phyloP scores from a whole-genome alignment of 2,329 filamentous ascomycete genomes.

The Pleoardoris graminearum region DNA sequence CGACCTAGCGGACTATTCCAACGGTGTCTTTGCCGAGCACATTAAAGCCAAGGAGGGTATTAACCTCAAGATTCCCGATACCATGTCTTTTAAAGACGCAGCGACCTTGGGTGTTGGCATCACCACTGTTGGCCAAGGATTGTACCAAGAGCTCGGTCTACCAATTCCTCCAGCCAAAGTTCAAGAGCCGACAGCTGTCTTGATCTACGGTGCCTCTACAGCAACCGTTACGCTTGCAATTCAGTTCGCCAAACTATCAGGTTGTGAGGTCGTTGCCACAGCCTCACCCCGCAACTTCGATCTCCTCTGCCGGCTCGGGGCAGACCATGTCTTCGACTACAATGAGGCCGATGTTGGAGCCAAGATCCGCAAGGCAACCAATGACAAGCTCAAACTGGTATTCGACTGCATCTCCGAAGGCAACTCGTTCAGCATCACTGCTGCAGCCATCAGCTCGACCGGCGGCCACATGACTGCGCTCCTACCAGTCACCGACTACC shows the following conservation, averaged over 20 bases:
- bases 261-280: not conserved
- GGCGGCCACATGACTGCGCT: constrained; percentile 9
- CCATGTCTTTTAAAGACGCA: not conserved
- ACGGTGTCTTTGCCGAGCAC: not conserved
- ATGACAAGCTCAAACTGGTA: constrained; percentile 49
- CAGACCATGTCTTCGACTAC: not conserved
- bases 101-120: not conserved
- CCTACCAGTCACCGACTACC: constrained; percentile 36
- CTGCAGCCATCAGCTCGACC: constrained; percentile 27
- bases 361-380: constrained; percentile 53
- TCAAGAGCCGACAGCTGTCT: not conserved
- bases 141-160: not conserved
- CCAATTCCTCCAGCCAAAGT: not conserved
- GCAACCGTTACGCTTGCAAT: not conserved
- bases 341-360: constrained; percentile 35
- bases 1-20: no score
- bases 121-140: not conserved
- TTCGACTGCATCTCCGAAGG: constrained; percentile 54
- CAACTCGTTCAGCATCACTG: constrained; percentile 21
- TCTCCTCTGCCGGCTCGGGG: not conserved
- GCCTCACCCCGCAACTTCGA: not conserved
- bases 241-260: not conserved
- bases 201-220: not conserved
- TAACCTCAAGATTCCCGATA: not conserved
- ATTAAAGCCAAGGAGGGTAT: not conserved